Percentiles rank a stretch among this genome's conserved stretches.
Evolutionary conservation across 257 asterid species (phyloP).

Genomic region (Solanum lycopersicoides): DNA sequence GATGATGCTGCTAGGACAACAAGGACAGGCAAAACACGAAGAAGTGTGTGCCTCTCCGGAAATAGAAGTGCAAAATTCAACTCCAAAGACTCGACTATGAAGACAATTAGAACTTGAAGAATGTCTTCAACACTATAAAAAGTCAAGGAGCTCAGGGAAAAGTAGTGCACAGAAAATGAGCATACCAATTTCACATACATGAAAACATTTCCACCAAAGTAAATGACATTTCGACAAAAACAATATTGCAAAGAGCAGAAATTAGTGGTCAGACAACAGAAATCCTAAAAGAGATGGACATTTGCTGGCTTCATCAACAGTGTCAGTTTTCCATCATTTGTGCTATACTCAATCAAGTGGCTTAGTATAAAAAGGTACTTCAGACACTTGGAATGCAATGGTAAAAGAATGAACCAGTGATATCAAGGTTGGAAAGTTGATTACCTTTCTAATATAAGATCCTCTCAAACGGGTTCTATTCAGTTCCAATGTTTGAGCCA

Average conservation of each 20-base stretch:
- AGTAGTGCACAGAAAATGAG: neutral
- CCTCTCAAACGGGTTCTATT: neutral
- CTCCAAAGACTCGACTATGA: constrained; percentile 96
- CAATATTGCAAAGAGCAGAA: neutral
- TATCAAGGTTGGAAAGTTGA: neutral
- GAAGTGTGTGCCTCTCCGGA: constrained; percentile 92
- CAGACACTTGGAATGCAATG: neutral
- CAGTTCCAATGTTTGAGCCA: neutral
- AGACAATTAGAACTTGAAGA: constrained; percentile 96
- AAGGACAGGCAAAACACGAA: constrained; percentile 96
- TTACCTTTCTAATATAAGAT: neutral
- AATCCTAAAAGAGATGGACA: neutral
- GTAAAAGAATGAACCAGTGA: neutral
- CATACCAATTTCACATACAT: neutral
- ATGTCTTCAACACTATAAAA: constrained; percentile 82
- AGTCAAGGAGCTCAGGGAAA: constrained; percentile 46
- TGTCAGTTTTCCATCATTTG: neutral
- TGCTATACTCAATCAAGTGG: neutral
- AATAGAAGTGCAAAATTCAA: constrained; percentile 89
- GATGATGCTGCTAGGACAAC: constrained; percentile 98
- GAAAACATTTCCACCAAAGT: neutral
- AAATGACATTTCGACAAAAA: neutral
- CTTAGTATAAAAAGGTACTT: neutral
- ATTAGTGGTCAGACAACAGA: neutral
- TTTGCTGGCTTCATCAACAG: neutral